Base-by-base conservation (phyloP, 2,329 filamentous ascomycete genomes). In the Colletotrichum liaoningense region DNA sequence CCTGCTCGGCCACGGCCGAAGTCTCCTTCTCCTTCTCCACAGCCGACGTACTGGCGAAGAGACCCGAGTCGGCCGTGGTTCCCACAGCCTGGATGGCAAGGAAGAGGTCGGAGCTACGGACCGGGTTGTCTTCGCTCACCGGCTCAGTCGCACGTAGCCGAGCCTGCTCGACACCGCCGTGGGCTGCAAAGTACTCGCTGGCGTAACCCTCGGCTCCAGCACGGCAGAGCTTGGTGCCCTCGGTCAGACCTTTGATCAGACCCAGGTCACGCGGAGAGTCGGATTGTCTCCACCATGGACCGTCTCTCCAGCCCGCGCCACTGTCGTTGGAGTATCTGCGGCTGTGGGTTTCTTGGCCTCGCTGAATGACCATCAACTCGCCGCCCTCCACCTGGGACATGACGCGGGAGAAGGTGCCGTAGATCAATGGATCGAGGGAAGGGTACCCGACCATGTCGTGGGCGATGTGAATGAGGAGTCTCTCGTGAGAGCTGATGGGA, bases 311-410 rank as follows among this genome's bases (percentile, higher is more conserved):
- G 74, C 93, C 93, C 49, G 89, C 88, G 33, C 86, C 85, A 22
- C 85, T 86, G 64, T 91, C 89, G 30, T 86, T 72, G 87, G 91
- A 91, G 55, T 89, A 88, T 56, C 92, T 90, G 58, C 92, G 92
- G 35, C 91, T 91, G 59, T 92, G 90, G 62, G 92, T 94, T 83
- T 98, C 97, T 74, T 95, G 93, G 24, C 97, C 97, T 49, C 95
- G 94, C 84, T 99, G 97, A 74, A 98, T 92, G 68, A 99, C 97
- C 67, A 98, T 89, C 22, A 99, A 88, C 79, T 98, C 97, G 68
- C 97, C 97, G 76, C 97, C 97, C 84, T 99, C 97, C 58, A 99
- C 97, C 85, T 99, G 97, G n/a, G 95, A 91, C 97, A 99, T 99
- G 79, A 99, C 95, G 66, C 95, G 93, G 68, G 93, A 93, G 86